Percentiles rank a stretch among this genome's conserved stretches.
phyloP scores from a whole-genome alignment of 2,329 filamentous ascomycete genomes.

The Pseudocercospora vitis region DNA sequence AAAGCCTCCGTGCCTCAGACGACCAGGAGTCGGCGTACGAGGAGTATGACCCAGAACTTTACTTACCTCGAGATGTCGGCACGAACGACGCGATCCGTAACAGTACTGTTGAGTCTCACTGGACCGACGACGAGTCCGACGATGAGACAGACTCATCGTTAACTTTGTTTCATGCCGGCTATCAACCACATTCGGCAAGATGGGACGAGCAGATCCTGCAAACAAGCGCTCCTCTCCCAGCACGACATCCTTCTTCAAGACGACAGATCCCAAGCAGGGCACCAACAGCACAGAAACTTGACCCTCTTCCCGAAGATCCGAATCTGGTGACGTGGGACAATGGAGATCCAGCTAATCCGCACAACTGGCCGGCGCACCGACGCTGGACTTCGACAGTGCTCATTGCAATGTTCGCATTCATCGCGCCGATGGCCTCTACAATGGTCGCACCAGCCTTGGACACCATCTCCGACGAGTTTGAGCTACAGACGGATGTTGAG shows the following conservation, averaged over 20 bases:
- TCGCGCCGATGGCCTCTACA: conserved; percentile 36
- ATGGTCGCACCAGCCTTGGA: conserved; percentile 38
- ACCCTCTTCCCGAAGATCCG: conserved; percentile 21
- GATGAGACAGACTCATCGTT: conserved; percentile 16
- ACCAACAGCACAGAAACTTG: conserved; percentile 12
- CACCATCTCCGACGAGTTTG: conserved; percentile 31
- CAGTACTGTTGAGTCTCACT: conserved; percentile 21
- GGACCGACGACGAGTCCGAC: conserved; percentile 12
- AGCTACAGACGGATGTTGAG: conserved; percentile 29
- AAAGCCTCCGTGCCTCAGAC: conserved; percentile 1
- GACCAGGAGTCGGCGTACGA: conserved; percentile 10
- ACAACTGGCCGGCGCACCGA: conserved; percentile 42
- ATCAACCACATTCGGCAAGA: neutral
- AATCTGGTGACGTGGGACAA: conserved; percentile 46
- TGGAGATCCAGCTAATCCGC: conserved; percentile 45
- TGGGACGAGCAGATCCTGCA: conserved; percentile 12
- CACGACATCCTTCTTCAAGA: conserved; percentile 12
- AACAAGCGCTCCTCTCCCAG: conserved; percentile 9
- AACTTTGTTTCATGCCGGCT: conserved; percentile 19
- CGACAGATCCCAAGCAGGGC: conserved; percentile 15
- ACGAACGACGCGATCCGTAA: conserved; percentile 10
- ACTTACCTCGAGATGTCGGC: conserved; percentile 5
- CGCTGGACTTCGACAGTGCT: conserved; percentile 45
- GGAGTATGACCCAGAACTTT: conserved; percentile 7
- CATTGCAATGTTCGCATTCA: conserved; percentile 39